Percentiles rank a stretch among this genome's conserved stretches.
Evolutionary conservation across 805 yeast genomes (phyloP).

Genomic region (Sugiyamaella chiloensis): DNA sequence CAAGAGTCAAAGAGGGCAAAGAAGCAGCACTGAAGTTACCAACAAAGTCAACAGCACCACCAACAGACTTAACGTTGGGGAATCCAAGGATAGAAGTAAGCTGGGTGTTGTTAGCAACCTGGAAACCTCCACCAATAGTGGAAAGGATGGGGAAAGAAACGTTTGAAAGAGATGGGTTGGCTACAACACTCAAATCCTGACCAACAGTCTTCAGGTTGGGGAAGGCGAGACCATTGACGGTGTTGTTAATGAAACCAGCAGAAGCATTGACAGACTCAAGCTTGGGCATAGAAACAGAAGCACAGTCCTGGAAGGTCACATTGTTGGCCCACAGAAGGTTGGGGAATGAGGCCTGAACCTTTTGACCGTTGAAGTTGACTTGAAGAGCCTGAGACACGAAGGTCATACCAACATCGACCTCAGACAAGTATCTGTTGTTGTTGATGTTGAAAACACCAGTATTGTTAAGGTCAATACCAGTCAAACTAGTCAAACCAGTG

Average conservation of each 20-base stretch:
- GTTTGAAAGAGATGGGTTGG: slow-evolving; percentile 69
- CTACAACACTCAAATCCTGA: slow-evolving; percentile 70
- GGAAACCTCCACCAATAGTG: slow-evolving; percentile 89
- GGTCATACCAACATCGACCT: slow-evolving; percentile 64
- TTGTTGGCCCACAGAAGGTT: slow-evolving; percentile 81
- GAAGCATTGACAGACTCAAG: slow-evolving; percentile 76
- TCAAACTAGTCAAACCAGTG: slow-evolving; percentile 39
- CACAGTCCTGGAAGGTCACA: slow-evolving; percentile 77
- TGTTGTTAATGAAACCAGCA: slow-evolving; percentile 72
- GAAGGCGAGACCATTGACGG: slow-evolving; percentile 41
- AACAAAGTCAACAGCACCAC: slow-evolving; percentile 80
- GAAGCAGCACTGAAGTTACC: slow-evolving; percentile 83
- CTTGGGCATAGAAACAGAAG: slow-evolving; percentile 66
- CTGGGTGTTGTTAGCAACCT: slow-evolving; percentile 76
- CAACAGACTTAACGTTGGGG: slow-evolving; percentile 66
- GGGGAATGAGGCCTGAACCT: slow-evolving; percentile 53
- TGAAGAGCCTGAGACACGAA: slow-evolving; percentile 71
- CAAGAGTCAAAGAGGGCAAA: slow-evolving; percentile 67
- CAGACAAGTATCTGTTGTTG: slow-evolving; percentile 78
- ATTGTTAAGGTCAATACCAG: slow-evolving; percentile 37
- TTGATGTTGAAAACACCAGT: slow-evolving; percentile 57
- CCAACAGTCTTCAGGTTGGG: slow-evolving; percentile 62
- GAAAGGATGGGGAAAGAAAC: slow-evolving; percentile 68
- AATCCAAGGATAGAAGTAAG: slow-evolving; percentile 68
- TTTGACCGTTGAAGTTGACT: slow-evolving; percentile 81